These are phyloP conservation scores for Pichia sp. DNA, from an alignment of 1,139 yeast genomes.

Conservation along the genomic window DNA sequence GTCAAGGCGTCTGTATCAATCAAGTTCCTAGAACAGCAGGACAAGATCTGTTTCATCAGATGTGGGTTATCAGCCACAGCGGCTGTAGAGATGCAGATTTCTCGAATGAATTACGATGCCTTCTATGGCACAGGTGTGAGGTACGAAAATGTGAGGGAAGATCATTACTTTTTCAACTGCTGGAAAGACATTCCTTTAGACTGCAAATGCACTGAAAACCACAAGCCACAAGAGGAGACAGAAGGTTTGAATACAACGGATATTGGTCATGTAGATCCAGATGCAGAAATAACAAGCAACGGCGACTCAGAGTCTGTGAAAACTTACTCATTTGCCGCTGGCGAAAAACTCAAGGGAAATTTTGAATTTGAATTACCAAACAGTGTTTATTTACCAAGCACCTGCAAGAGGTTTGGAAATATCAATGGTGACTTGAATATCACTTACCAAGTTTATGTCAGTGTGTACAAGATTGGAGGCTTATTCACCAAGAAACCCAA, in stretches of 20 bases:
- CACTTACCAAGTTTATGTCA: constrained; percentile 12
- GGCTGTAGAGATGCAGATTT: constrained; percentile 5
- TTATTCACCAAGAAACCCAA: constrained; percentile 2
- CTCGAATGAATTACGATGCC: neutral
- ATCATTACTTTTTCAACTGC: constrained; percentile 5
- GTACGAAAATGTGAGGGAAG: constrained; percentile 2
- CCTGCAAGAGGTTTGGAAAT: constrained; percentile 10
- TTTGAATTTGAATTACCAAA: constrained; percentile 14
- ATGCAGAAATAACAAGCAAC: too few species aligned
- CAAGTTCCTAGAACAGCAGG: constrained; percentile 7
- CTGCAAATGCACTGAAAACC: neutral
- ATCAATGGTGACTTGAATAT: constrained; percentile 10
- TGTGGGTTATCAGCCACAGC: constrained; percentile 13
- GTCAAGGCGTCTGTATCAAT: constrained; percentile 4
- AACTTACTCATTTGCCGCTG: constrained; percentile 4
- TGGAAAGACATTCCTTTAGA: constrained; percentile 5
- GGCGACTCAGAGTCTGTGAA: too few species aligned
- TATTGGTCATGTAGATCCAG: too few species aligned
- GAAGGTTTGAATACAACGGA: too few species aligned
- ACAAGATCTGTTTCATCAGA: constrained; percentile 7
- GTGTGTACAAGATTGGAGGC: constrained; percentile 11
- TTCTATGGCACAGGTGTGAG: constrained; percentile 1
- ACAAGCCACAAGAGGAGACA: too few species aligned
- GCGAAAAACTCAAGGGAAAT: constrained; percentile 7
- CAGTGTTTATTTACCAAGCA: constrained; percentile 14